Evolutionary conservation across 768 basidiomycete species (phyloP).

Genomic region (Suillus bovinus): DNA sequence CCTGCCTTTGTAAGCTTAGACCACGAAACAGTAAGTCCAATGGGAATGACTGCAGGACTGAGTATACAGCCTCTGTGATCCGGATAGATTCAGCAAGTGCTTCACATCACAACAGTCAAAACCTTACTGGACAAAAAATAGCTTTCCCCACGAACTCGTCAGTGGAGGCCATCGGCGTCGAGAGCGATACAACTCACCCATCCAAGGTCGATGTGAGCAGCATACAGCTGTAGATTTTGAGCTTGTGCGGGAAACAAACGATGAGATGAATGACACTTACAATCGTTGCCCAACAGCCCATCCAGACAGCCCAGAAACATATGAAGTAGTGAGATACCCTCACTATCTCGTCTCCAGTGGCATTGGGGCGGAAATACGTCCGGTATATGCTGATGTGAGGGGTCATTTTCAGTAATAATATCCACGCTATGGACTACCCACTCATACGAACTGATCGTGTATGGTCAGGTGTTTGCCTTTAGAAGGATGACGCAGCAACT

Average conservation of each 20-base stretch:
- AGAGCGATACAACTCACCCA: constrained; percentile 35
- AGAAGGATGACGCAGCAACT: constrained; percentile 17
- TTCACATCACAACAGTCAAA: background rate
- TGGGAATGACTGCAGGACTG: constrained; percentile 51
- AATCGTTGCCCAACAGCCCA: constrained; percentile 43
- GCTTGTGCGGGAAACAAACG: background rate
- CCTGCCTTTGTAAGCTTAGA: constrained; percentile 42
- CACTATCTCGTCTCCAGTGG: constrained; percentile 41
- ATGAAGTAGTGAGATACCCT: constrained; percentile 40
- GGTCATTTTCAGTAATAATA: background rate
- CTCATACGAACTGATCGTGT: constrained; percentile 44
- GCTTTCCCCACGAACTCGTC: constrained; percentile 17
- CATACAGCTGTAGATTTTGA: constrained; percentile 37
- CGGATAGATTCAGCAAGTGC: background rate
- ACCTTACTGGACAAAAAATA: constrained; percentile 49
- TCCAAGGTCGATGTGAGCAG: constrained; percentile 45
- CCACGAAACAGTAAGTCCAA: constrained; percentile 48
- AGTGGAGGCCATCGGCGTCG: constrained; percentile 2
- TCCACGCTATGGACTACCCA: constrained; percentile 23
- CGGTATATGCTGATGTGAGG: constrained; percentile 33
- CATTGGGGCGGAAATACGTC: constrained; percentile 39
- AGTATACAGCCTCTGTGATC: constrained; percentile 45
- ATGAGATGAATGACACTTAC: constrained; percentile 21
- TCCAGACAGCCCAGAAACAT: constrained; percentile 45
- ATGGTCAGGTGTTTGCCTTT: constrained; percentile 3